A percentile compares a stretch with the other conserved stretches of the same genome.
These are phyloP conservation scores for Pythium phragmiticola DNA, from an alignment of 352 stramenopile species.

Conservation along the genomic window DNA sequence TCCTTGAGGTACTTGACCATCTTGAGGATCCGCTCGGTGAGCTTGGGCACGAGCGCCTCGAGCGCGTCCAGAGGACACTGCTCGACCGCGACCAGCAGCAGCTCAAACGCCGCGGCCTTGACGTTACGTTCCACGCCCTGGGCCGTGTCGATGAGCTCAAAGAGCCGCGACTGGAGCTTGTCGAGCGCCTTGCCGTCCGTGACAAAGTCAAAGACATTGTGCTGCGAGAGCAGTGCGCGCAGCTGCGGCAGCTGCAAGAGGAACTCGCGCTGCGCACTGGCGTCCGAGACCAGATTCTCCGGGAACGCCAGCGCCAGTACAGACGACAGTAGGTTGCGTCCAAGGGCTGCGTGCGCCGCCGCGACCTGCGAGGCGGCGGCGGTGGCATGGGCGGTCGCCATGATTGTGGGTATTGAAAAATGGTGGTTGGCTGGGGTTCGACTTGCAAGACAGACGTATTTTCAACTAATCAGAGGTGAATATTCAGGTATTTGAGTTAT, in stretches of 20 bases:
- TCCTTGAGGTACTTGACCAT: constrained; percentile 60
- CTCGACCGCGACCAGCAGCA: constrained; percentile 56
- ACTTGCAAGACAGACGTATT: neutral
- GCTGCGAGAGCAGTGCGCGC: constrained; percentile 41
- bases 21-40: constrained; percentile 68
- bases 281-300: constrained; percentile 48
- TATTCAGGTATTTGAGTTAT: neutral
- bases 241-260: constrained; percentile 54
- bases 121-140: constrained; percentile 28
- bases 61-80: constrained; percentile 61
- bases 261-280: constrained; percentile 39
- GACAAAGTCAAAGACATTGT: constrained; percentile 77
- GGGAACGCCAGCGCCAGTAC: constrained; percentile 71
- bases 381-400: constrained; percentile 1
- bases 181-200: constrained; percentile 69
- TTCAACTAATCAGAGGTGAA: constrained; percentile 19
- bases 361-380: constrained; percentile 11
- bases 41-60: constrained; percentile 48
- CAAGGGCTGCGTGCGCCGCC: constrained; percentile 42
- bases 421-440: constrained; percentile 22
- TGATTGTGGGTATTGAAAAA: neutral
- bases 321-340: constrained; percentile 79
- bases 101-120: constrained; percentile 53
- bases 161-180: constrained; percentile 69
- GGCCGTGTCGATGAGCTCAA: constrained; percentile 54